Evolutionary conservation across 2,329 filamentous ascomycete genomes (phyloP), one percentile per base, ranked within the genome.

Genomic region (Fusarium compactum): DNA sequence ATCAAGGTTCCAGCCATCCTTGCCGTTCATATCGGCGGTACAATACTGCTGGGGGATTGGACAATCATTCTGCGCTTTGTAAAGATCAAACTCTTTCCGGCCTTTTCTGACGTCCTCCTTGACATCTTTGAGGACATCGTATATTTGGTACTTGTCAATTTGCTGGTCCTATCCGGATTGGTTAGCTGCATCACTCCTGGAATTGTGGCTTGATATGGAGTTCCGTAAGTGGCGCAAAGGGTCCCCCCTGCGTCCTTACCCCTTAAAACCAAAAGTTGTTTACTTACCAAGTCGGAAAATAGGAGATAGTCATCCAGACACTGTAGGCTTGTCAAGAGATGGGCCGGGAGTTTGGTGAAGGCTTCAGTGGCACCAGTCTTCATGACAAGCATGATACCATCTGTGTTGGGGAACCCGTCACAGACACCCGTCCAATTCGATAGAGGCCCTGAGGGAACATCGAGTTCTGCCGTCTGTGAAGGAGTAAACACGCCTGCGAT

Each of bases 301-400:
- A 89, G 79, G 25, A 88, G 80, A 56, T 85, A 84, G 70, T 90
- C 84, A 40, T 82, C 80, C n/a, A 86, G 78, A 71, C 87, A 89
- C 60, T 82, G 83, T 58, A 88, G 76, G 14, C 83, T 83, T 4
- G 87, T 88, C 60, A 87, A 78, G 24, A 89, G 79, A 62, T 89
- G 87, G 4, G 84, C 85, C 10, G 87, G 86, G 6, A 90, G 76
- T 67, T 85, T 85, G 27, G 85, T 82, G 70, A 82, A 86, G 15
- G 84, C 80, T 73, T 89, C 86, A 45, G 85, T 87, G 5, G 86
- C 85, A 47, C 87, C 87, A 2, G 87, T 89, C 78, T 89, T 89
- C 79, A 90, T 84, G 59, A 89, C 81, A 29, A 89, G 77, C 32
- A 85, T 79, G 46, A 86, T 79, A 63, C 82, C 81, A 30, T 82